A percentile compares a stretch with the other conserved stretches of the same genome.
Evolutionary conservation across 2,329 filamentous ascomycete species (phyloP).

Genomic region (Nothophoma quercina): DNA sequence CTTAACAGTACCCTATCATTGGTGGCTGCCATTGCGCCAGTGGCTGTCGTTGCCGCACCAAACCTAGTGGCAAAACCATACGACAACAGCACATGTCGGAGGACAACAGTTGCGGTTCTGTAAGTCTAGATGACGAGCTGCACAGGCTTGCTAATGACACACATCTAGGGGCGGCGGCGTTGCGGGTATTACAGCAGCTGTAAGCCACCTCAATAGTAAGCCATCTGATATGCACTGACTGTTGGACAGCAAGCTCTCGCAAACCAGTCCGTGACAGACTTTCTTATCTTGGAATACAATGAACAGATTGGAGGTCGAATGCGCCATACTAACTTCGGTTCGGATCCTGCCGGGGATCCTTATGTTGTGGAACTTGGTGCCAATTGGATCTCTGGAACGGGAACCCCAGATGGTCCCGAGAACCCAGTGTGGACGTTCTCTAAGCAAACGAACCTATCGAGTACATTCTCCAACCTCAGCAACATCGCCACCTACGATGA

Average conservation of each 20-base stretch:
- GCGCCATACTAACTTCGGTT: conserved; percentile 65
- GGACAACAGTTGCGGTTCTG: conserved; percentile 45
- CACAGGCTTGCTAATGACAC: background rate
- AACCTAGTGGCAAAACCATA: conserved; percentile 19
- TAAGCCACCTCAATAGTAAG: conserved; percentile 32
- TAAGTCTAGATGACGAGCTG: conserved; percentile 12
- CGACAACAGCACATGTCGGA: conserved; percentile 37
- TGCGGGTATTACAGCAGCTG: conserved; percentile 69
- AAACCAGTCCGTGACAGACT: conserved; percentile 68
- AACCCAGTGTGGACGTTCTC: conserved; percentile 70
- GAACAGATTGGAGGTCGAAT: conserved; percentile 69
- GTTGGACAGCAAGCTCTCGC: conserved; percentile 62
- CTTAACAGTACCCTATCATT: conserved; percentile 1
- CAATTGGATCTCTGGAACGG: conserved; percentile 67
- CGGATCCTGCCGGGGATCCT: conserved; percentile 56
- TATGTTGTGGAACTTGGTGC: conserved; percentile 68
- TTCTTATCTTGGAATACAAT: conserved; percentile 71
- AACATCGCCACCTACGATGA: conserved; percentile 68
- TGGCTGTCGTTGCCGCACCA: conserved; percentile 24
- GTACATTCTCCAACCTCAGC: conserved; percentile 65
- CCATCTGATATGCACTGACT: background rate
- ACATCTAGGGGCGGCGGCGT: conserved; percentile 62
- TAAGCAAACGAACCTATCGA: conserved; percentile 65
- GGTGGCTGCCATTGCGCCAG: background rate
- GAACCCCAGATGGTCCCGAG: conserved; percentile 50